These are phyloP conservation scores for Diaporthe sp. DNA, from an alignment of 2,329 filamentous ascomycete genomes.

Conservation along the genomic window DNA sequence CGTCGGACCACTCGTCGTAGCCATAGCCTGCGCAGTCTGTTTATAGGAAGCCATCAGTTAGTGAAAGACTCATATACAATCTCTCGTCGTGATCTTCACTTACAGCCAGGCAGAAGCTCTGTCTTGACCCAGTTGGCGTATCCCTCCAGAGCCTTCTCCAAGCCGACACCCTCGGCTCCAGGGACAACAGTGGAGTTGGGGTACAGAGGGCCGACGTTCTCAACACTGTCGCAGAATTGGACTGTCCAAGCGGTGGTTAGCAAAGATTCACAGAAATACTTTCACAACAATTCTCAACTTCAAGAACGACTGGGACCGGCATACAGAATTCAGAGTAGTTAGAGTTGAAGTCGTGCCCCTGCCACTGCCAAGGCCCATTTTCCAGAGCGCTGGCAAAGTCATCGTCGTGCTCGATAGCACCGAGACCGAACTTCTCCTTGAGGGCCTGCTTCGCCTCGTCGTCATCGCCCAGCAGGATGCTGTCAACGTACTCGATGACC, in stretches of 20 bases:
- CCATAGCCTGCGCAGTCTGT: slow-evolving; percentile 53
- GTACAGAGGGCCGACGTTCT: slow-evolving; percentile 59
- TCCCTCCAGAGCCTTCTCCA: slow-evolving; percentile 64
- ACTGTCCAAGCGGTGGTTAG: slow-evolving; percentile 55
- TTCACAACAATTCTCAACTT: slow-evolving; percentile 45
- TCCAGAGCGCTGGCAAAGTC: slow-evolving; percentile 64
- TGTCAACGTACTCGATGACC: slow-evolving; percentile 67
- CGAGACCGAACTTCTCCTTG: slow-evolving; percentile 65
- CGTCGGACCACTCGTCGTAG: slow-evolving; percentile 60
- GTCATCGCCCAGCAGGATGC: slow-evolving; percentile 55
- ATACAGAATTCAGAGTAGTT: slow-evolving; percentile 56
- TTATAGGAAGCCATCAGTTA: not conserved
- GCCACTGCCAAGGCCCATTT: slow-evolving; percentile 71
- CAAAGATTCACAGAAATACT: slow-evolving; percentile 37
- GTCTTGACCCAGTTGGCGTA: slow-evolving; percentile 64
- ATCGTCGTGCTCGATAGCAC: slow-evolving; percentile 57
- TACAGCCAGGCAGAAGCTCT: slow-evolving; percentile 57
- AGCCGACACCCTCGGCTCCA: slow-evolving; percentile 63
- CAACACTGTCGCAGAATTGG: slow-evolving; percentile 62
- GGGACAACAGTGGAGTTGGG: slow-evolving; percentile 60
- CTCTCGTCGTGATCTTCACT: slow-evolving; percentile 30
- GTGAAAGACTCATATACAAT: slow-evolving; percentile 39
- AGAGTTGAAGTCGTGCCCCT: slow-evolving; percentile 63
- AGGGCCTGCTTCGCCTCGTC: slow-evolving; percentile 56
- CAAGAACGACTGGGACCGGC: not conserved